Evolutionary conservation across 1,284 basidiomycete genomes (phyloP).

Genomic region (Malassezia slooffiae): DNA sequence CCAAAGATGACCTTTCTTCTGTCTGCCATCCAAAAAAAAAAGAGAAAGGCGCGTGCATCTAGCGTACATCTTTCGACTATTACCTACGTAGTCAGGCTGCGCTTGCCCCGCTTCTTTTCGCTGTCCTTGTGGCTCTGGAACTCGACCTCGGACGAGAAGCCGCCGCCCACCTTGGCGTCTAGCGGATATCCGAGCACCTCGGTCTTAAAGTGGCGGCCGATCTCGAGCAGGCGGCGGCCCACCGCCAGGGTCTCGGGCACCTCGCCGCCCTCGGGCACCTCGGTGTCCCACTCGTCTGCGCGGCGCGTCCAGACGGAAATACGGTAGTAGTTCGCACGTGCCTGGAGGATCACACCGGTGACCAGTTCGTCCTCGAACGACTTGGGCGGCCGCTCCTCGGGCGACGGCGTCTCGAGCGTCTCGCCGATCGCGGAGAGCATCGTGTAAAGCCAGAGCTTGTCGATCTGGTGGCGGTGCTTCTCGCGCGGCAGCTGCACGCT

Average conservation of each 20-base stretch:
- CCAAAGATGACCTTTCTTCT: no score
- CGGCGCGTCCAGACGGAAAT: constrained; percentile 91
- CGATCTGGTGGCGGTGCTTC: constrained; percentile 71
- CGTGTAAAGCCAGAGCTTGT: constrained; percentile 96
- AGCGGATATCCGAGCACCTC: constrained; percentile 72
- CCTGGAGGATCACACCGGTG: constrained; percentile 74
- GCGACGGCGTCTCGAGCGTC: constrained; percentile 37
- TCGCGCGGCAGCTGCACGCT: constrained; percentile 92
- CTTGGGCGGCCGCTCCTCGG: constrained; percentile 20
- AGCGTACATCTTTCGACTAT: no score
- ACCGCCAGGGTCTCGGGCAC: constrained; percentile 55
- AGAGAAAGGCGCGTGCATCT: no score
- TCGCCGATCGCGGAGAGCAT: constrained; percentile 46
- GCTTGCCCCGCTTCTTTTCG: constrained; percentile 74
- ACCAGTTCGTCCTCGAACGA: constrained; percentile 31
- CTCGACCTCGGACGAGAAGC: constrained; percentile 52
- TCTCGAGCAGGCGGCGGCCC: constrained; percentile 60
- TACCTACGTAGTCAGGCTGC: no score
- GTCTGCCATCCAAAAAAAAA: no score
- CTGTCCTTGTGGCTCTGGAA: constrained; percentile 48
- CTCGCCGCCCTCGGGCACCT: constrained; percentile 15
- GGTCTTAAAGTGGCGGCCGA: constrained; percentile 78
- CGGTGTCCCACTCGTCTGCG: constrained; percentile 55
- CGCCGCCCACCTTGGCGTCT: constrained; percentile 58
- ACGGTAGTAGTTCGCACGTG: constrained; percentile 88